These are phyloP conservation scores for Allodekkera sacchari DNA, from an alignment of 805 yeast species.

Conservation along the genomic window DNA sequence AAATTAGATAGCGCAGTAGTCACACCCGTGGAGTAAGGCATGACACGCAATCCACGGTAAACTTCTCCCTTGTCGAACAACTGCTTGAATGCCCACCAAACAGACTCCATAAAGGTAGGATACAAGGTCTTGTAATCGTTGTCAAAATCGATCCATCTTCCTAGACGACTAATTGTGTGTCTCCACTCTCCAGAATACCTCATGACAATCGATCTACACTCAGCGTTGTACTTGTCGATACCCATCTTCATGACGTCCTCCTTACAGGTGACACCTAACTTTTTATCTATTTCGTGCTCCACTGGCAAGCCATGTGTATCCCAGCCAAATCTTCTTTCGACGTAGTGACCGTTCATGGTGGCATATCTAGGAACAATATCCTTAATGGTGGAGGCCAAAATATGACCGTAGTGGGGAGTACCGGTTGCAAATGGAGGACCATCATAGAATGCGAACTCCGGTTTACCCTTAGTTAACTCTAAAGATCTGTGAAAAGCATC, in stretches of 20 bases:
- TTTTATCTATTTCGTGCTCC: conserved; percentile 98
- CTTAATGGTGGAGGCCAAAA: conserved; percentile 92
- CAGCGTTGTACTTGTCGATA: conserved; percentile 85
- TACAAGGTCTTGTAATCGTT: conserved; percentile 96
- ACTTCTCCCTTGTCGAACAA: conserved; percentile 79
- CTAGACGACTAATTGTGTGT: conserved; percentile 83
- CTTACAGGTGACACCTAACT: conserved; percentile 84
- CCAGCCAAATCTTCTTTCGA: conserved; percentile 98
- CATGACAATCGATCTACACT: conserved; percentile 97
- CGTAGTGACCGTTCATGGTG: conserved; percentile 93
- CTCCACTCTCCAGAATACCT: conserved; percentile 95
- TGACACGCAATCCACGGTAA: conserved; percentile 91
- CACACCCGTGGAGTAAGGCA: conserved; percentile 98
- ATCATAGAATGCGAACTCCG: conserved; percentile 89
- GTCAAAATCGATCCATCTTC: conserved; percentile 99
- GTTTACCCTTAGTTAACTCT: conserved; percentile 75
- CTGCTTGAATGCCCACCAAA: conserved; percentile 97
- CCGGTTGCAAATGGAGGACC: conserved; percentile 99
- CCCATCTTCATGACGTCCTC: conserved; percentile 94
- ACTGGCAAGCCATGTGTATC: conserved; percentile 99
- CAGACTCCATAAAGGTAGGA: conserved; percentile 95
- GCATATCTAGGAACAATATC: conserved; percentile 98
- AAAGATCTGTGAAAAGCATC: conserved; percentile 89
- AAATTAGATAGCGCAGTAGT: conserved; percentile 96
- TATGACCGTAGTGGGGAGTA: conserved; percentile 98